A percentile compares a stretch with the other conserved stretches of the same genome.
These are phyloP conservation scores for Collybiopsis luxurians DNA, from an alignment of 768 basidiomycete genomes.

Conservation along the genomic window DNA sequence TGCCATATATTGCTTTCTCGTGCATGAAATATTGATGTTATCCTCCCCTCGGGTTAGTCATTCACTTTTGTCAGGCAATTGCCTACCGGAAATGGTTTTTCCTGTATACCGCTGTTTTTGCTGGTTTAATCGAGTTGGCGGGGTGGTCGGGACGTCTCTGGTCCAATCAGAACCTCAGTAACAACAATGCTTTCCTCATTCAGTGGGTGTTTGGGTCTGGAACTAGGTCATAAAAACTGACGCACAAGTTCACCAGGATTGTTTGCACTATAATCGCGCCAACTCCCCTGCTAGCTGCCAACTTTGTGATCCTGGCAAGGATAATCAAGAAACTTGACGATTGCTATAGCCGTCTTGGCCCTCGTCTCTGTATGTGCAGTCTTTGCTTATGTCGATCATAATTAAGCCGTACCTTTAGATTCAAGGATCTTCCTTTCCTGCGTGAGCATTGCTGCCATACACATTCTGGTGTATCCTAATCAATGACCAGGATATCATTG, in stretches of 20 bases:
- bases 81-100: constrained; percentile 31
- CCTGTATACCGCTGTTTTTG: constrained; percentile 26
- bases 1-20: neutral
- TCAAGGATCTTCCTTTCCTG: constrained; percentile 4
- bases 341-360: constrained; percentile 33
- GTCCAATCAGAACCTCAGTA: constrained; percentile 21
- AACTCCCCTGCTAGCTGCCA: constrained; percentile 43
- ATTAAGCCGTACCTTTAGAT: neutral
- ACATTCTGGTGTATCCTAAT: neutral
- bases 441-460: neutral
- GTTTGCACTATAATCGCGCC: constrained; percentile 45
- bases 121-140: constrained; percentile 30
- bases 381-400: neutral
- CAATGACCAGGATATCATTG: neutral
- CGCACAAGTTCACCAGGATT: constrained; percentile 26
- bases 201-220: constrained; percentile 23
- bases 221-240: too few relatives aligned
- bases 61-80: constrained; percentile 27
- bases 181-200: constrained; percentile 33
- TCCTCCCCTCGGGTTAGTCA: constrained; percentile 18
- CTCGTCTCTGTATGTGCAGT: constrained; percentile 29
- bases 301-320: constrained; percentile 43
- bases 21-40: too few relatives aligned
- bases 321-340: constrained; percentile 32
- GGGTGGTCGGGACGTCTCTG: constrained; percentile 37